Base-by-base conservation (phyloP, 768 basidiomycete genomes). In the Pisolithus microcarpus region DNA sequence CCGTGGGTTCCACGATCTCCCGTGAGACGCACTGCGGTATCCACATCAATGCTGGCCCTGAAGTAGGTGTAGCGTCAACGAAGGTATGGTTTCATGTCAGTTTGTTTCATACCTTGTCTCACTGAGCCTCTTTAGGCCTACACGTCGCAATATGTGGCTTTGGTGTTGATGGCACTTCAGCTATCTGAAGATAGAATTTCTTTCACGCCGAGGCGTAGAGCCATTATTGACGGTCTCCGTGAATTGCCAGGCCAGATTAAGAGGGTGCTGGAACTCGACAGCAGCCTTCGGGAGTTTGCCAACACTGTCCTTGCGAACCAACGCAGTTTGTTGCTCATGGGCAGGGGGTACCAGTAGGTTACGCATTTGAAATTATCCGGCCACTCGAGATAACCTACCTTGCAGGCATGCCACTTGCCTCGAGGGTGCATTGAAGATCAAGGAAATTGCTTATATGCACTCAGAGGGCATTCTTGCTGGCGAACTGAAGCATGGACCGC, bases 1-100 rank as follows among this genome's bases (percentile, higher is more conserved):
- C 92, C 34, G 96, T 99, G 61, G 96, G 96, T 45, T 96, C 93
- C 21, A 97, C 95, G 4, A 81, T 98, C 60, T 97, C 95, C 39
- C 89, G 95, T 64, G 93, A 98, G 72, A 93, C 94, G 3, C 96
- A 99, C 74, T 96, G 93, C 56, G 96, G 96, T 86, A 85, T 99
- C 48, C 96, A 98, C 74, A 97, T 99, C 75, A 99, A 99, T 64
- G 96, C 93, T 61, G 93, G 93, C 18, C 94, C 94, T 49, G 94
- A 98, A 75, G 93, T 99, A 57, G 95, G 96, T 78, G 96, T 99
- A 52, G 96, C 96, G 5, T 97, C 93, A 16, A 98, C 96, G 53
- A 99, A 99, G 82, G 87, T 84, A 40, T 43, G 47, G 26, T 38
- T 2, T 15, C 1, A 4, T 0, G 7, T 24, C 6, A 9, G 10